Conservation (phyloP, 148 eudicot species). For the Cornus controversa region DNA sequence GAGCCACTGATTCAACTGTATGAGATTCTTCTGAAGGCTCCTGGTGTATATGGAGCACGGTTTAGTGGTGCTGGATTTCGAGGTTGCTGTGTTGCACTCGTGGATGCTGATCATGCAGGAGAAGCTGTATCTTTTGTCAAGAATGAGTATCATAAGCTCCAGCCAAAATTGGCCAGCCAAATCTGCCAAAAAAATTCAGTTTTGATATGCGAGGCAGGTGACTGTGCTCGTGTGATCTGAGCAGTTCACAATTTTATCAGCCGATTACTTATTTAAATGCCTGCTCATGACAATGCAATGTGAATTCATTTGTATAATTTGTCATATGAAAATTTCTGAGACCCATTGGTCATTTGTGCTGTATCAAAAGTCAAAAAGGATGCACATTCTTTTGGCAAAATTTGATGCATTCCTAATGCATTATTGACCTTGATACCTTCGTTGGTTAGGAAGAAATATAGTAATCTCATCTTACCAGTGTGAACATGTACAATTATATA, state of each 20-base stretch:
- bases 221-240: slow-evolving; percentile 71
- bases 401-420: too few species aligned
- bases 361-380: background rate
- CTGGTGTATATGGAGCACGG: slow-evolving; percentile 83
- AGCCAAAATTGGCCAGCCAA: slow-evolving; percentile 65
- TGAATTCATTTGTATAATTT: background rate
- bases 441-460: too few species aligned
- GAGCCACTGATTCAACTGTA: slow-evolving; percentile 84
- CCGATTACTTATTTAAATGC: background rate
- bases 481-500: too few species aligned
- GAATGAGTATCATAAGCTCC: slow-evolving; percentile 59
- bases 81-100: slow-evolving; percentile 92
- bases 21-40: slow-evolving; percentile 75
- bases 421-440: too few species aligned
- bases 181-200: slow-evolving; percentile 48
- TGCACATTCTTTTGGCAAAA: background rate
- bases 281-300: background rate
- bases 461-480: too few species aligned
- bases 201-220: slow-evolving; percentile 72
- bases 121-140: slow-evolving; percentile 67
- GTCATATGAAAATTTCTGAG: background rate
- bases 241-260: background rate
- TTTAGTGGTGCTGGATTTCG: slow-evolving; percentile 99
- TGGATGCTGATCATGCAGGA: slow-evolving; percentile 53
- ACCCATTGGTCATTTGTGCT: background rate